Conservation (phyloP, 495 filamentous ascomycete species). For the Cudoniella acicularis region DNA sequence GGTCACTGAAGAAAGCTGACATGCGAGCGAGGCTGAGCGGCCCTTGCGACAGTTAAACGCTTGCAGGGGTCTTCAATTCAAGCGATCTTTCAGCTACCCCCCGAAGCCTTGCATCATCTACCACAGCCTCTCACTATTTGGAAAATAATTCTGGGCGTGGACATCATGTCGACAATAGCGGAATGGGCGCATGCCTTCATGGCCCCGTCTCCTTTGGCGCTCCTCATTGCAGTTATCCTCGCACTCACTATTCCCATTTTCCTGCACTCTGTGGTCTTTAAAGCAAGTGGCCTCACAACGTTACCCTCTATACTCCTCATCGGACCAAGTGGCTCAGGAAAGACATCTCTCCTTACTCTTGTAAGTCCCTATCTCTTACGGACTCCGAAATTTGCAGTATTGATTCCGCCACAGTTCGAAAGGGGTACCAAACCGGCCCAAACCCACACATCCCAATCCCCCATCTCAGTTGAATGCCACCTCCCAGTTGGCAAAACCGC, state of each 20-base stretch:
- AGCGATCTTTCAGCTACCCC: neutral
- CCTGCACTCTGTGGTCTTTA: conserved; percentile 73
- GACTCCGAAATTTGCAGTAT: conserved; percentile 23
- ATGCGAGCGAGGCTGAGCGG: conserved; percentile 17
- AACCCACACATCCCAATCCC: conserved; percentile 81
- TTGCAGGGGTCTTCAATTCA: conserved; percentile 7
- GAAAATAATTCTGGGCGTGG: neutral
- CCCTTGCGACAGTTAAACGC: neutral
- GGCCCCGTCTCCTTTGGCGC: conserved; percentile 47
- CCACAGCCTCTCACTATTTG: neutral
- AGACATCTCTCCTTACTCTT: conserved; percentile 82
- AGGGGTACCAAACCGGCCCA: conserved; percentile 33
- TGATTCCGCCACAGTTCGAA: conserved; percentile 25
- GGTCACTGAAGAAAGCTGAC: conserved; percentile 7
- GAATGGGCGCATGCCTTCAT: conserved; percentile 36
- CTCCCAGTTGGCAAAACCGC: conserved; percentile 61
- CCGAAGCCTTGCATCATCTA: conserved; percentile 22
- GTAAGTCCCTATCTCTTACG: conserved; percentile 40
- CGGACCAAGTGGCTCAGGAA: conserved; percentile 81
- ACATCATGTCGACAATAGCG: conserved; percentile 13
- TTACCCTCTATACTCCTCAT: conserved; percentile 81
- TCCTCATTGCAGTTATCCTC: conserved; percentile 64
- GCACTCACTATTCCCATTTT: conserved; percentile 71
- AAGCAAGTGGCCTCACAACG: conserved; percentile 55
- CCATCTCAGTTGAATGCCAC: conserved; percentile 66